A percentile compares a stretch with the other conserved stretches of the same genome.
These are phyloP conservation scores for Populus hybrid DNA, from an alignment of 441 rosid genomes.

Conservation along the genomic window DNA sequence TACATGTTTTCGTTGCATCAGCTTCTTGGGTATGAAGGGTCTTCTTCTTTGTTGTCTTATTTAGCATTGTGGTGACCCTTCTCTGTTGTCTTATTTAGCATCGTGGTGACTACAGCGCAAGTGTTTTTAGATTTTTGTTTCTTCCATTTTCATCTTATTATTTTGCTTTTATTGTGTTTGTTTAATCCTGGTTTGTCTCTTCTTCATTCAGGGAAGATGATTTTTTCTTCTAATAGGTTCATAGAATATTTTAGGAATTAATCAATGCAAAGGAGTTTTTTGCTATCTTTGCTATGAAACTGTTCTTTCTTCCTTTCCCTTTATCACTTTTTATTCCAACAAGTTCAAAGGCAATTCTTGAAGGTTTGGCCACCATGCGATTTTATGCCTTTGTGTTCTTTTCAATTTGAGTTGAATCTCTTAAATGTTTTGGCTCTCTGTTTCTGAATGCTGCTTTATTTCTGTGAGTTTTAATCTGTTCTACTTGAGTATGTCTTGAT, in stretches of 20 bases:
- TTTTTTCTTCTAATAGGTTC: background rate
- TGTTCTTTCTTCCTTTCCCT: background rate
- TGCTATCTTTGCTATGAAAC: background rate
- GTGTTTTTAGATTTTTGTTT: background rate
- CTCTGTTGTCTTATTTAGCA: no score
- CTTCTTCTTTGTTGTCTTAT: no score
- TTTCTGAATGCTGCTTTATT: background rate
- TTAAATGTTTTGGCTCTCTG: background rate
- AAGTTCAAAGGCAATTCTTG: background rate
- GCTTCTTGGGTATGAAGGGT: background rate
- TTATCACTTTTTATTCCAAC: background rate
- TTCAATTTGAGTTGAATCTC: background rate
- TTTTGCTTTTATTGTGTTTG: background rate
- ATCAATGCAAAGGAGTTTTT: background rate
- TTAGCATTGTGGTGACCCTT: background rate
- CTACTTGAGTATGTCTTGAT: slow-evolving; percentile 2
- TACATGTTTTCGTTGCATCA: background rate
- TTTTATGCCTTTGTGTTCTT: background rate
- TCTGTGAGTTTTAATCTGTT: background rate
- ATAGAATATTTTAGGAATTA: background rate
- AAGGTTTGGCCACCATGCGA: background rate
- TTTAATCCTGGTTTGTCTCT: background rate
- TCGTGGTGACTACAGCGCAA: background rate
- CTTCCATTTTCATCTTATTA: background rate
- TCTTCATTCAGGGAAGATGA: background rate